These are phyloP conservation scores for Boletus sp. DNA, from an alignment of 768 basidiomycete species.

Conservation along the genomic window DNA sequence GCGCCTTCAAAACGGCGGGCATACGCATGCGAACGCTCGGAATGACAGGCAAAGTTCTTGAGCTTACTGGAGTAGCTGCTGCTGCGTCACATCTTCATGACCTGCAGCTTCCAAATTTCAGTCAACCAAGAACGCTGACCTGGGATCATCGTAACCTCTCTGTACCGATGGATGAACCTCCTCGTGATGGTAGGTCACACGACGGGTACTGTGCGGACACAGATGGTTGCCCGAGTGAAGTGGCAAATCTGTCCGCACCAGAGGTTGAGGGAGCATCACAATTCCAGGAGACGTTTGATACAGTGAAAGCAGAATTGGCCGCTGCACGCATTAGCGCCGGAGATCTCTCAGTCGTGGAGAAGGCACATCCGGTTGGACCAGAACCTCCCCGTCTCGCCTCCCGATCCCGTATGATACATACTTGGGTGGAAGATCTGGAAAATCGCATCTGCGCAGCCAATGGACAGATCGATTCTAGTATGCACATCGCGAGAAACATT, in stretches of 20 bases:
- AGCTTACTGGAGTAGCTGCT: conserved; percentile 81
- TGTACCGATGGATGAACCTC: conserved; percentile 38
- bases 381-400: conserved; percentile 32
- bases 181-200: conserved; percentile 22
- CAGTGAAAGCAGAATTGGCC: conserved; percentile 83
- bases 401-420: conserved; percentile 57
- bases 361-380: conserved; percentile 18
- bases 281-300: conserved; percentile 80
- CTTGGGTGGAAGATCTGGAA: conserved; percentile 67
- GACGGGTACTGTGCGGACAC: conserved; percentile 32
- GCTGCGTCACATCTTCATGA: conserved; percentile 82
- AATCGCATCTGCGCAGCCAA: conserved; percentile 51
- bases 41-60: conserved; percentile 67
- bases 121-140: conserved; percentile 25
- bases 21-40: conserved; percentile 75
- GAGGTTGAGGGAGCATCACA: conserved; percentile 62
- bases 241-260: conserved; percentile 42
- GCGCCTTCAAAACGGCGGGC: conserved; percentile 83
- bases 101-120: conserved; percentile 39
- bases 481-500: conserved; percentile 78
- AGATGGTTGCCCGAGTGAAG: conserved; percentile 17
- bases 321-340: conserved; percentile 41
- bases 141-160: conserved; percentile 45
- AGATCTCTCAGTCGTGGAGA: conserved; percentile 20
- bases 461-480: conserved; percentile 59